Evolutionary conservation across 208 protist species (phyloP).

Genomic region (Leishmania mexicana): DNA sequence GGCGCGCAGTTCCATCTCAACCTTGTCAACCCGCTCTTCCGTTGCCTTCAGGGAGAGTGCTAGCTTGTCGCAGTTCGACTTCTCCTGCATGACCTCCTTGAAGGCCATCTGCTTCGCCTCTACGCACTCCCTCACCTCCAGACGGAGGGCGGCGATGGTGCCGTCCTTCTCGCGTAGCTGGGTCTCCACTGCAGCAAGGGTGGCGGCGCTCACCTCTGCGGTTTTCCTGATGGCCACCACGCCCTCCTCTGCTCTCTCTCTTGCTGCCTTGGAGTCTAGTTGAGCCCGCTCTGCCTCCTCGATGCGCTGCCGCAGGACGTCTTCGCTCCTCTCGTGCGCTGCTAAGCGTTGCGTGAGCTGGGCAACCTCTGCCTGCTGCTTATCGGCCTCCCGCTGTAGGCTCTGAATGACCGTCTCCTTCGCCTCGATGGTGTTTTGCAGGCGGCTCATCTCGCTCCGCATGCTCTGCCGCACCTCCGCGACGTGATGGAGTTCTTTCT

Average conservation of each 20-base stretch:
- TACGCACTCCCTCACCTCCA: conserved; percentile 22
- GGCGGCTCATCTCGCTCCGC: conserved; percentile 26
- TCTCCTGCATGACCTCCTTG: conserved; percentile 21
- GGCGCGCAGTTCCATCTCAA: conserved; percentile 10
- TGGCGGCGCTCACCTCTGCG: conserved; percentile 12
- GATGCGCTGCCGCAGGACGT: conserved; percentile 20
- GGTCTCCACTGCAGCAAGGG: conserved; percentile 11
- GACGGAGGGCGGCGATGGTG: conserved; percentile 20
- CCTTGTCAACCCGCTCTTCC: conserved; percentile 28
- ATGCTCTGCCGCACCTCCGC: conserved; percentile 38
- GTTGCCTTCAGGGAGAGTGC: conserved; percentile 23
- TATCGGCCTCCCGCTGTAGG: conserved; percentile 28
- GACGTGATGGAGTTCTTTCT: conserved; percentile 41
- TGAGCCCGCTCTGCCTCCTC: conserved; percentile 33
- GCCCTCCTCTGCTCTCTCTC: conserved; percentile 21
- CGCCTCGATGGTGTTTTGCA: conserved; percentile 10
- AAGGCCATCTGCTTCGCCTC: conserved; percentile 26
- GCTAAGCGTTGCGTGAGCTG: conserved; percentile 31
- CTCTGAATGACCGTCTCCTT: conserved; percentile 27
- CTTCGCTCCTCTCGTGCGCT: conserved; percentile 23
- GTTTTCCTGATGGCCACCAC: conserved; percentile 25
- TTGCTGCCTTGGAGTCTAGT: conserved; percentile 20
- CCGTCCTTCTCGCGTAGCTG: conserved; percentile 17
- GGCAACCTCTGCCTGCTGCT: conserved; percentile 28
- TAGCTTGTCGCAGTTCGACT: conserved; percentile 26